phyloP scores from a whole-genome alignment of 2,329 filamentous ascomycete genomes.

The Alternaria gansuensis region DNA sequence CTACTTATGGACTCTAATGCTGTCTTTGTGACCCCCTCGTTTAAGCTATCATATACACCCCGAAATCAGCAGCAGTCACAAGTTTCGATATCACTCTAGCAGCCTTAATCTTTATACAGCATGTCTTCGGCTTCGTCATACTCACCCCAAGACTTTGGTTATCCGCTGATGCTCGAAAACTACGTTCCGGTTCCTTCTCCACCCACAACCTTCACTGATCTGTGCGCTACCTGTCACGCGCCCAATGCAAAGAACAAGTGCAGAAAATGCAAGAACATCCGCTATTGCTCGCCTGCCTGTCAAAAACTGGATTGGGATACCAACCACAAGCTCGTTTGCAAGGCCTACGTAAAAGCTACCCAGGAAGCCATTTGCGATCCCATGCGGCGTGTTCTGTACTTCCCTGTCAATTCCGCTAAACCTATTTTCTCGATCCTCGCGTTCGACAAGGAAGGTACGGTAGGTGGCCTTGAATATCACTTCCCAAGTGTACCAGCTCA shows the following conservation, averaged over 20 bases:
- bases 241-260: conserved; percentile 6
- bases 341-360: neutral
- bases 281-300: conserved; percentile 23
- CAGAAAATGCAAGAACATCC: conserved; percentile 21
- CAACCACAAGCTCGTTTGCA: conserved; percentile 23
- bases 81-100: neutral
- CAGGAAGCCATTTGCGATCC: neutral
- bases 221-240: conserved; percentile 22
- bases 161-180: conserved; percentile 22
- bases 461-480: neutral
- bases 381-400: conserved; percentile 15
- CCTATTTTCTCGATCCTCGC: conserved; percentile 14
- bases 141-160: conserved; percentile 21
- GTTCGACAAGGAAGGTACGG: conserved; percentile 8
- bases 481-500: conserved; percentile 7
- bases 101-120: neutral
- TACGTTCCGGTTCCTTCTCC: conserved; percentile 4
- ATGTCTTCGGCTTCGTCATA: neutral
- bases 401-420: neutral
- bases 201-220: neutral
- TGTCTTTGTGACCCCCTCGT: neutral
- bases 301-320: conserved; percentile 20
- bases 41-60: neutral
- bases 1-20: too few relatives aligned
- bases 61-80: neutral